These are phyloP conservation scores for Aulographum hederae DNA, from an alignment of 2,329 filamentous ascomycete species.

Conservation along the genomic window DNA sequence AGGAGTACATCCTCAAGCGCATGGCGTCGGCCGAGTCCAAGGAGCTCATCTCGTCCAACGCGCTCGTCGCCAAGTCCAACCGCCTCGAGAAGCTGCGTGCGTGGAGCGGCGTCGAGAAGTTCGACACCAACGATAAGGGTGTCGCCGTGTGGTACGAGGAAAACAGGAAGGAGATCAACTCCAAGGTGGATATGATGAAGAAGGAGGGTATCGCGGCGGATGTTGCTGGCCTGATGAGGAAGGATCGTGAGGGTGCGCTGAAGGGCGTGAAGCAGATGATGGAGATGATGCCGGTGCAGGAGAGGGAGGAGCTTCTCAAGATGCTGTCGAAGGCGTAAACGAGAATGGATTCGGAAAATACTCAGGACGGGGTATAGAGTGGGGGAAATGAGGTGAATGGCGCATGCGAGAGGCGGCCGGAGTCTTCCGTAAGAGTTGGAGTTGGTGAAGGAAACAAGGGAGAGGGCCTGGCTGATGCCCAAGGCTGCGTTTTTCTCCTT, in stretches of 20 bases:
- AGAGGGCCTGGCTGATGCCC: too few relatives aligned
- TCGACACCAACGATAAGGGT: constrained; percentile 60
- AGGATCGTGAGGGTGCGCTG: constrained; percentile 50
- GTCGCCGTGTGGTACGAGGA: constrained; percentile 95
- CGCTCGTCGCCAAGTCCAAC: constrained; percentile 33
- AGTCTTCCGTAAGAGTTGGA: too few relatives aligned
- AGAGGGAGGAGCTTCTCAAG: constrained; percentile 69
- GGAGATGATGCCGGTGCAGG: constrained; percentile 68
- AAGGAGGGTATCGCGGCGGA: constrained; percentile 52
- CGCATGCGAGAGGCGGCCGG: too few relatives aligned
- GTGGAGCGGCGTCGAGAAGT: constrained; percentile 65
- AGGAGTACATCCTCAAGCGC: constrained; percentile 91
- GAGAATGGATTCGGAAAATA: neutral
- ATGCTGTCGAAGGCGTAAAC: constrained; percentile 23
- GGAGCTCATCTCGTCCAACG: constrained; percentile 17
- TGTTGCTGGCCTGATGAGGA: constrained; percentile 48
- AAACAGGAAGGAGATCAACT: constrained; percentile 65
- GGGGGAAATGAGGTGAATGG: too few relatives aligned
- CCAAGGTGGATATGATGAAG: constrained; percentile 74
- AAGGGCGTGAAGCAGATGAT: constrained; percentile 77
- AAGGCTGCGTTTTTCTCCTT: too few relatives aligned
- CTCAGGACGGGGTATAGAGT: too few relatives aligned
- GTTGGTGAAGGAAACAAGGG: too few relatives aligned
- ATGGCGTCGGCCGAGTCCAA: constrained; percentile 38
- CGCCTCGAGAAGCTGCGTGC: constrained; percentile 62